phyloP scores from a whole-genome alignment of 176 grass and related monocot species.

The Ensete ventricosum region DNA sequence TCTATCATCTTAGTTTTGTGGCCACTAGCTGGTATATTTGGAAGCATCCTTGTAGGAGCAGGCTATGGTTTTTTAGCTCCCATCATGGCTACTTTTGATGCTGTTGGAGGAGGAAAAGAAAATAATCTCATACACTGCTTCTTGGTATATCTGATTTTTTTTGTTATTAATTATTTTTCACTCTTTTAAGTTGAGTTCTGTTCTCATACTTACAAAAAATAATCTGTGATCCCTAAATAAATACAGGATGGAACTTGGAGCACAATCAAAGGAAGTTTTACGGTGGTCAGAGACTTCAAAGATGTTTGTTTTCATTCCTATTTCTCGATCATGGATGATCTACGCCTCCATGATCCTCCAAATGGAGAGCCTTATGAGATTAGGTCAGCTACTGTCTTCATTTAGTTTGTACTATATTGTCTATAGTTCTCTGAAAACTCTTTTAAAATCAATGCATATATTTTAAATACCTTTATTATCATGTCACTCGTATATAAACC shows the following conservation, averaged over 20 bases:
- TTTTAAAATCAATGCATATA: too few relatives aligned
- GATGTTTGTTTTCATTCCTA: constrained; percentile 87
- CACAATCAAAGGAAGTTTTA: constrained; percentile 74
- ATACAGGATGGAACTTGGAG: constrained; percentile 93
- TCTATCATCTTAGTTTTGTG: constrained; percentile 49
- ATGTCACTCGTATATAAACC: too few relatives aligned
- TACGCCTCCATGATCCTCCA: constrained; percentile 53
- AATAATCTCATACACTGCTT: constrained; percentile 71
- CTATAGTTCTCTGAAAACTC: too few relatives aligned
- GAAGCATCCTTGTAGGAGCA: constrained; percentile 53
- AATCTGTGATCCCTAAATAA: constrained; percentile 10
- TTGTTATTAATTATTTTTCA: background rate
- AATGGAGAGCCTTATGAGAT: constrained; percentile 65
- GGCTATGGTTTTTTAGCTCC: constrained; percentile 91
- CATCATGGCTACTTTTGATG: constrained; percentile 72
- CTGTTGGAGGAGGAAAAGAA: constrained; percentile 90
- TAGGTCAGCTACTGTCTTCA: constrained; percentile 37
- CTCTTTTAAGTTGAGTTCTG: background rate
- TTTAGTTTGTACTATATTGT: background rate
- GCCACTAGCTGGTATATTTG: constrained; percentile 59
- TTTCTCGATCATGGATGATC: constrained; percentile 89
- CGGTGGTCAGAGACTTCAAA: constrained; percentile 82
- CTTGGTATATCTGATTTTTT: constrained; percentile 45
- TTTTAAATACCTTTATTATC: too few relatives aligned
- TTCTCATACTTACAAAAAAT: constrained; percentile 10